Percentiles rank a stretch among this genome's conserved stretches.
phyloP scores from a whole-genome alignment of 805 yeast species.

The Yamadazyma laniorum region DNA sequence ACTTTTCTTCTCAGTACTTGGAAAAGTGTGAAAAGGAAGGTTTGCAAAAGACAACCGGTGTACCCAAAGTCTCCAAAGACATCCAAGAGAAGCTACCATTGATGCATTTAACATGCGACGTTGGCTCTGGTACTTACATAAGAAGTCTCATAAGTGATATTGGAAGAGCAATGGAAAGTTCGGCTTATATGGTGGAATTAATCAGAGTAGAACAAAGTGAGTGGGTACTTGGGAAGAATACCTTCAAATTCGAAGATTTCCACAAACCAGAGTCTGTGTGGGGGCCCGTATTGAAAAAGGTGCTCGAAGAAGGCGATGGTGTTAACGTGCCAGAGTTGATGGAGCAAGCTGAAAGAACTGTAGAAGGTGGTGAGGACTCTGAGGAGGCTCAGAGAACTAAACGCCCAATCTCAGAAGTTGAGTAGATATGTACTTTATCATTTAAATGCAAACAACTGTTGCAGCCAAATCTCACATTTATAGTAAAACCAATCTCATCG shows the following conservation, averaged over 20 bases:
- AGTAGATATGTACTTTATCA: slow-evolving; percentile 1
- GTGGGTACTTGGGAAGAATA: slow-evolving; percentile 74
- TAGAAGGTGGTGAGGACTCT: slow-evolving; percentile 1
- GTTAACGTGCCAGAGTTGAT: slow-evolving; percentile 19
- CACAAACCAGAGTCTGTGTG: slow-evolving; percentile 62
- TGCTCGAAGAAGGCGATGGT: slow-evolving; percentile 40
- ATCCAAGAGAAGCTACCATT: slow-evolving; percentile 59
- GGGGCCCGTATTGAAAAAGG: slow-evolving; percentile 61
- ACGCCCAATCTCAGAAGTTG: slow-evolving; percentile 6
- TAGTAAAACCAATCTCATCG: too few relatives aligned
- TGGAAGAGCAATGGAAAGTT: slow-evolving; percentile 75
- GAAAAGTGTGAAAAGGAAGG: slow-evolving; percentile 42
- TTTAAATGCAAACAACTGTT: background rate
- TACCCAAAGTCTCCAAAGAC: slow-evolving; percentile 39
- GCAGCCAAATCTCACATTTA: background rate
- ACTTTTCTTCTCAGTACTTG: slow-evolving; percentile 55
- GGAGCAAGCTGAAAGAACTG: background rate
- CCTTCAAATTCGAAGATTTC: slow-evolving; percentile 66
- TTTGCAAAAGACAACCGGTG: slow-evolving; percentile 36
- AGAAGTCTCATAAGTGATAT: slow-evolving; percentile 86
- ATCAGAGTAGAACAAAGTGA: slow-evolving; percentile 74
- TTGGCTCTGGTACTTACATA: slow-evolving; percentile 93
- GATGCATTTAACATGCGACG: slow-evolving; percentile 71
- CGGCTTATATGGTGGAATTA: slow-evolving; percentile 86
- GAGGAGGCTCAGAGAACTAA: slow-evolving; percentile 3